Evolutionary conservation across 805 yeast species (phyloP).

Genomic region (Dipodascus geniculatus): DNA sequence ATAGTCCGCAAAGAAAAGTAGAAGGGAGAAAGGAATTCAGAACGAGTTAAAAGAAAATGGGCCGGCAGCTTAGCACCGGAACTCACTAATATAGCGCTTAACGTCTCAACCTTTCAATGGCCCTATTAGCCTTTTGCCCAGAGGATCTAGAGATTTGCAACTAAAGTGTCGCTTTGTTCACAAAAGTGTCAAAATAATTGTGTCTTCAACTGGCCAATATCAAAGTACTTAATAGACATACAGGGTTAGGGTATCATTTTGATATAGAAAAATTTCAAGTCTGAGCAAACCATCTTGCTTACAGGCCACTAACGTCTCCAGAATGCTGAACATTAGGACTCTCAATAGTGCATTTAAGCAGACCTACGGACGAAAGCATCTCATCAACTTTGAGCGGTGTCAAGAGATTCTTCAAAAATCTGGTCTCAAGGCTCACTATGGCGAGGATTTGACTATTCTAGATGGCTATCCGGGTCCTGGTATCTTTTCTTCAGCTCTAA

Average conservation of each 20-base stretch:
- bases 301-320: not conserved
- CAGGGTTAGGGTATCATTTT: not conserved
- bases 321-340: not conserved
- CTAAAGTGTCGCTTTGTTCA: not conserved
- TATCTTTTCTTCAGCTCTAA: conserved; percentile 48
- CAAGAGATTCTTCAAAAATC: conserved; percentile 36
- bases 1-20: not conserved
- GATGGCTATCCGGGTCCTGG: conserved; percentile 31
- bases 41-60: not conserved
- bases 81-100: too few species aligned
- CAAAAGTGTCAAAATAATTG: not conserved
- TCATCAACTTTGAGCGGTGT: conserved; percentile 18
- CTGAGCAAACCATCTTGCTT: too few species aligned
- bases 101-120: too few species aligned
- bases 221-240: not conserved
- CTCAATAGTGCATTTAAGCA: conserved; percentile 4
- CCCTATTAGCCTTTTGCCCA: too few species aligned
- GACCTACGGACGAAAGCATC: conserved; percentile 18
- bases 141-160: too few species aligned
- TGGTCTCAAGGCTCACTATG: conserved; percentile 28
- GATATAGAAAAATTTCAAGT: not conserved
- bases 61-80: too few species aligned
- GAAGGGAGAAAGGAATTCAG: not conserved
- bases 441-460: conserved; percentile 22
- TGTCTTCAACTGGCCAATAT: not conserved